Base-by-base conservation (phyloP, 2,329 filamentous ascomycete genomes). In the Pseudohalonectria lignicola region DNA sequence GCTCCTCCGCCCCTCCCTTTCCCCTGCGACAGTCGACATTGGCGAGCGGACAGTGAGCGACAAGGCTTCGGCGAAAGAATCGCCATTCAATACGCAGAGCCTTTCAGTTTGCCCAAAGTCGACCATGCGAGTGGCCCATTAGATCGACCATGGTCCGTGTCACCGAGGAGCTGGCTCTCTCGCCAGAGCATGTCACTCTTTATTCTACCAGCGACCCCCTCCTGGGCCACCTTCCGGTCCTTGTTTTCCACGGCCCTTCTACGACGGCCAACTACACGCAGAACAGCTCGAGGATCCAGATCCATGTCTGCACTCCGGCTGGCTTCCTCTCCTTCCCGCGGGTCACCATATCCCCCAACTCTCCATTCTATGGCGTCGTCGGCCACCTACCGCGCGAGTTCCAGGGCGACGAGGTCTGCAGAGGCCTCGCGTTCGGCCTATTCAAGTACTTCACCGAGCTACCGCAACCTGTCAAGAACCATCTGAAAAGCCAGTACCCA, bases 371-470 rank as follows among this genome's bases (percentile, higher is more conserved):
- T 60, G 75, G 79, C 47, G 90, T 88, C 39, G 92, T 98, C 57
- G 80, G 85, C 55, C 79, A 88, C 56, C 73, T 98, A 31, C 87
- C 92, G 31, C 82, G 87, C 54, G 90, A 95, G 56, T 87, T 88
- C 60, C 92, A 96, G 65, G 90, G 90, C 52, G 90, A 96, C 57
- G 90, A 96, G 60, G 71, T 94, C 46, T 93, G 83, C 61, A 80
- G 92, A 33, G 92, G 82, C 15, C 71, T 98, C 40, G 92, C 90
- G 34, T 94, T 96, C 59, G 87, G 86, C 40, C 69, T 98, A 48
- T 82, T 82, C 66, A 95, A 94, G 58, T 98, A 95, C 67, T 96
- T 95, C 55, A 74, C 76, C 43, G 90, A 96, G 61, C 69, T 98
- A 37, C 79, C 88, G 17, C 74, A 82, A 39, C 67, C 73, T 28